Base-by-base conservation (phyloP, 495 filamentous ascomycete species). In the Barbatosphaeria neglecta region DNA sequence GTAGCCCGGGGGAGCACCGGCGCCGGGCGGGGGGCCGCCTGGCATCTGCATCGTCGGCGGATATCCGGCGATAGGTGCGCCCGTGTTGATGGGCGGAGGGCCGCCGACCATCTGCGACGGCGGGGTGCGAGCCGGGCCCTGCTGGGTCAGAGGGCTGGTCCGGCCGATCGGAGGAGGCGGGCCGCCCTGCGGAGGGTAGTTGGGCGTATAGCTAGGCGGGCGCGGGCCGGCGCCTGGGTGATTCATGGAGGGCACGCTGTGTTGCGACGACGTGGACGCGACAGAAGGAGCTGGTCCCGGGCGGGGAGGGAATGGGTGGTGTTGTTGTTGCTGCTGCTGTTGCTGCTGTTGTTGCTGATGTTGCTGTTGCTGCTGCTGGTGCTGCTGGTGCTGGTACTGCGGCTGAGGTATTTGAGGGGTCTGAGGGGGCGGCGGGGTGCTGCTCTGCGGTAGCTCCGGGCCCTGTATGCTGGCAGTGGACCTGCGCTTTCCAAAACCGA, bases 151-250 rank as follows among this genome's bases (percentile, higher is more conserved):
- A 44, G 69, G 71, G 49, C 65, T 73, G 55, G 63, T 74, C 56
- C 69, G 61, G 54, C 73, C 57, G 65, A 80, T 41, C 65, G 76
- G 55, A 45, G 59, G 57, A 44, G 66, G 75, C 52, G 80, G 75
- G 43, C 78, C 77, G 48, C 68, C 62, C 50, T 69, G 45, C 19
- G 53, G 60, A 9, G 59, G 67, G 47, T 76, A 76, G 61, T 82
- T 78, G 53, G 81, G 73, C 48, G 75, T 75, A 61, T 88, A 87
- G 65, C 83, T 88, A 17, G 85, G 85, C 49, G 85, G 85, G 55
- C 82, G 78, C 50, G 69, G 68, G 58, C 67, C 69, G 63, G 69
- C 65, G 48, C 70, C 68, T 54, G 70, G 68, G 50, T 78, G 72
- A 67, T 77, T 78, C 75, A 78, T 73, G 53, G 63, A n/a, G 31